Evolutionary conservation across 2,329 filamentous ascomycete species (phyloP), one percentile per base, ranked within the genome.

Genomic region (Colletotrichum paranaense): DNA sequence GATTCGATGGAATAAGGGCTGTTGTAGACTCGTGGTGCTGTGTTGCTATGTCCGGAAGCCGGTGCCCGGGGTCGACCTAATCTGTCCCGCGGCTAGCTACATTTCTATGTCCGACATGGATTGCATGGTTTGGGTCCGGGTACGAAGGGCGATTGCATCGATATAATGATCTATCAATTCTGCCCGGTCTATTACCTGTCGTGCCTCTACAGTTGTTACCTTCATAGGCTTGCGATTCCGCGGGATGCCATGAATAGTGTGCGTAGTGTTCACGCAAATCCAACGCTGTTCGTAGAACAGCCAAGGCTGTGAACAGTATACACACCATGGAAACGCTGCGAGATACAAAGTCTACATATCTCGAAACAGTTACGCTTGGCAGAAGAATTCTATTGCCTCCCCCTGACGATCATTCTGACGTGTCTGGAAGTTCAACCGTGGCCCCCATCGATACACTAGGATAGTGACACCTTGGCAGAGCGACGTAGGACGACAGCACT

Each of bases 71-170:
- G 58, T 30, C 59, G 24, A 32, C 65, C 69, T 72, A 32, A 68
- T 69, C 66, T 69, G 53, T 62, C 58, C 38, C 30, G 42, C 65
- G 53, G 65, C 22, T 24, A 16, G 22, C 14, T 24, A 55, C 24
- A 35, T 32, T 7, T 53, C 62, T 1, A 32, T 24, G 53, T 28
- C 46, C 24, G n/a, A 55, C 46, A 12, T 9, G 24, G 19, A n/a
- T n/a, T 16, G 65, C 66, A 69, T 46, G 38, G 14, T 32, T 32
- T 53, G 65, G 58, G 26, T 32, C 58, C 53, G n/a, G 30, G 14
- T 26, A 9, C 9, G 19, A 59, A 63, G 69, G 65, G 59, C 42
- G 53, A 63, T 58, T 72, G 65, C 65, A 72, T 72, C 24, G 32
- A 55, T 59, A 22, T 46, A 30, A 3, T 24, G 26, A 56, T 56